phyloP scores from a whole-genome alignment of 768 basidiomycete genomes.

The Lentinula guzmanii region DNA sequence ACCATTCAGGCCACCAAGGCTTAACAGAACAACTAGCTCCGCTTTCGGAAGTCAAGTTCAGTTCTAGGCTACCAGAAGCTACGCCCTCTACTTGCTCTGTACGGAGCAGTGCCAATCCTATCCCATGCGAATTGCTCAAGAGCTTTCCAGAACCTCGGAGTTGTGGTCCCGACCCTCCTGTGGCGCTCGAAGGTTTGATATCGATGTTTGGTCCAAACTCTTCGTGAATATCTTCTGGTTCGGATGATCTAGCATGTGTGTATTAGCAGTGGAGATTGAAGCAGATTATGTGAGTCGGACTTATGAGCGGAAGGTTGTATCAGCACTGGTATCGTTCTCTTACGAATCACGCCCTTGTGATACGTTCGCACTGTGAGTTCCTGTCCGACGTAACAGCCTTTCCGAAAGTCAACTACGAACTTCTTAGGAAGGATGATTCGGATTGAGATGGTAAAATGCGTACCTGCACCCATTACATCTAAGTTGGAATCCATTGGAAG shows the following conservation, averaged over 20 bases:
- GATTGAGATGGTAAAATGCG: constrained; percentile 22
- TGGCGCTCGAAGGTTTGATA: constrained; percentile 26
- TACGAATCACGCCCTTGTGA: constrained; percentile 87
- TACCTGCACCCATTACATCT: constrained; percentile 91
- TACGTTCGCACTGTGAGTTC: constrained; percentile 96
- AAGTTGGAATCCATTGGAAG: constrained; percentile 95
- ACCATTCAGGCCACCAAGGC: constrained; percentile 68
- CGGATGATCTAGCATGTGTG: neutral
- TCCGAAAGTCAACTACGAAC: constrained; percentile 81
- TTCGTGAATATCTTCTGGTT: neutral
- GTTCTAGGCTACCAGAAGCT: constrained; percentile 38
- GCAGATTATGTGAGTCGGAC: constrained; percentile 7
- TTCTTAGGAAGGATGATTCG: constrained; percentile 6
- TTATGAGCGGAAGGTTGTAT: constrained; percentile 29
- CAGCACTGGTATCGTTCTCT: constrained; percentile 80
- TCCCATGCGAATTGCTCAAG: constrained; percentile 48
- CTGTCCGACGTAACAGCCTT: constrained; percentile 98
- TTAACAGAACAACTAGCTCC: constrained; percentile 37
- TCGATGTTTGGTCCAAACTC: constrained; percentile 27
- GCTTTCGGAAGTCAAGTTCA: constrained; percentile 31
- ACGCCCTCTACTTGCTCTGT: constrained; percentile 65
- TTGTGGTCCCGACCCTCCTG: constrained; percentile 35
- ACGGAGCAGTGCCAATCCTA: constrained; percentile 77
- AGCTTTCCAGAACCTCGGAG: constrained; percentile 74
- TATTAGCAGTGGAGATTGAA: neutral